Percentiles rank a stretch among this genome's conserved stretches.
Conservation (phyloP, 495 filamentous ascomycete genomes). For the Stereocaulon alpinum region DNA sequence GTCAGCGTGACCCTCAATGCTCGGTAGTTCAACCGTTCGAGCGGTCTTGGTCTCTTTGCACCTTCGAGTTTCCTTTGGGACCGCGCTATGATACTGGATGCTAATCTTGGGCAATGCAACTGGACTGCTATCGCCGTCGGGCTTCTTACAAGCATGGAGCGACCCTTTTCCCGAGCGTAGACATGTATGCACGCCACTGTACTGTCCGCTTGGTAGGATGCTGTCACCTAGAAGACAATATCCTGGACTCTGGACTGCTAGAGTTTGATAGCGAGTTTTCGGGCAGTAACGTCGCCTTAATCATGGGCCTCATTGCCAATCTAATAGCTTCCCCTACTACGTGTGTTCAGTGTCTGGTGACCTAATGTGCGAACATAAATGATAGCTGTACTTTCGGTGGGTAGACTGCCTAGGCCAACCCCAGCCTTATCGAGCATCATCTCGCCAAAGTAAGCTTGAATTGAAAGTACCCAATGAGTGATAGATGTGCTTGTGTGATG, state of each 20-base stretch:
- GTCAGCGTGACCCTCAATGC: background rate
- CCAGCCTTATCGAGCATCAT: background rate
- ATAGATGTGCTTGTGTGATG: background rate
- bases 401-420: background rate
- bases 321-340: background rate
- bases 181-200: background rate
- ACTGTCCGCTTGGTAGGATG: background rate
- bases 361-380: background rate
- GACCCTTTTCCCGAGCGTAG: no score
- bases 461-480: background rate
- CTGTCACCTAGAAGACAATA: background rate
- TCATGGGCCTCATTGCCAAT: background rate
- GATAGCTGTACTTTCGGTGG: background rate
- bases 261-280: background rate
- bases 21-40: background rate
- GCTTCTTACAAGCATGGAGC: background rate
- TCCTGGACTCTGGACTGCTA: background rate
- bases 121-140: background rate
- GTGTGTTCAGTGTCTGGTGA: background rate
- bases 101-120: background rate
- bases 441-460: background rate
- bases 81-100: background rate
- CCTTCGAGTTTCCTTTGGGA: background rate
- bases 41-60: background rate
- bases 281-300: background rate